Conservation (phyloP, 495 filamentous ascomycete species). For the Massariosphaeria phaeospora region DNA sequence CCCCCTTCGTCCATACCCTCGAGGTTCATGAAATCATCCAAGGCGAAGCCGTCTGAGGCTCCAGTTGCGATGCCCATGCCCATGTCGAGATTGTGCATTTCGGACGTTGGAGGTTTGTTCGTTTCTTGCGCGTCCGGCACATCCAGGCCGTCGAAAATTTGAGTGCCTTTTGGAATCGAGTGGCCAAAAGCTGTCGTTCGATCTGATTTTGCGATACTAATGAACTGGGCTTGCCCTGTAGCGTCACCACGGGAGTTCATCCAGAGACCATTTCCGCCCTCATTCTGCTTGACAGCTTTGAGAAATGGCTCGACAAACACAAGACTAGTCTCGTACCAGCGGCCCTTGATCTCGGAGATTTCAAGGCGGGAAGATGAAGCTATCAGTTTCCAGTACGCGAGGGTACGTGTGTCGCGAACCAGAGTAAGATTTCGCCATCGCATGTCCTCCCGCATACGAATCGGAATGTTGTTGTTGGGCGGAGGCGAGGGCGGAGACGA, state of each 20-base stretch:
- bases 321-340: constrained; percentile 58
- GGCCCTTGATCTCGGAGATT: constrained; percentile 54
- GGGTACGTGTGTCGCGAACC: constrained; percentile 35
- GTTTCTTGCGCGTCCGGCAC: constrained; percentile 23
- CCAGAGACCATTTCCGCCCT: constrained; percentile 45
- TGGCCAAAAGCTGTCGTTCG: constrained; percentile 45
- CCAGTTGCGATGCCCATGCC: not conserved
- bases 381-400: constrained; percentile 47
- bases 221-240: constrained; percentile 15
- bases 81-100: not conserved
- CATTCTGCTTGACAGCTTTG: constrained; percentile 38
- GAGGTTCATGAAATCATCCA: constrained; percentile 28
- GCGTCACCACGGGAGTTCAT: constrained; percentile 49
- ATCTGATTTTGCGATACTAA: constrained; percentile 36
- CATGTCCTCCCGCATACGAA: constrained; percentile 46
- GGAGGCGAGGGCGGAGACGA: constrained; percentile 25
- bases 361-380: constrained; percentile 36
- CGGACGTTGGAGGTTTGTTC: not conserved
- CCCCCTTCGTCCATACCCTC: constrained; percentile 18
- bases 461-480: constrained; percentile 41
- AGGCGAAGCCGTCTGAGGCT: constrained; percentile 4
- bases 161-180: constrained; percentile 43
- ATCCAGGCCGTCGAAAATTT: constrained; percentile 37
- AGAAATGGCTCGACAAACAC: constrained; percentile 44
- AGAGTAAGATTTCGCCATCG: constrained; percentile 46